A percentile compares a stretch with the other conserved stretches of the same genome.
Evolutionary conservation across 768 basidiomycete species (phyloP).

Genomic region (Pisolithus marmoratus): DNA sequence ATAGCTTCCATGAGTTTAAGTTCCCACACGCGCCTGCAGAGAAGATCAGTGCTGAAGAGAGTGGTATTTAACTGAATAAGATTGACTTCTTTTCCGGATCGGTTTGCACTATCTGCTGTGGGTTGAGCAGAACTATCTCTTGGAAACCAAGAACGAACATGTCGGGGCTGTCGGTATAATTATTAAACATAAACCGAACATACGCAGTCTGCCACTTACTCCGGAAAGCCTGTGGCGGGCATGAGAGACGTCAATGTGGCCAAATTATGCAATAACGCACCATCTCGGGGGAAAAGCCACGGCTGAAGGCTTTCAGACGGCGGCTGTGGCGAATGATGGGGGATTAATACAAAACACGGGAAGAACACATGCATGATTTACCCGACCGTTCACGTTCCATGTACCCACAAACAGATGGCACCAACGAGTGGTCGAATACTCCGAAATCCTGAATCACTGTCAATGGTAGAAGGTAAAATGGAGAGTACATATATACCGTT

Average conservation of each 20-base stretch:
- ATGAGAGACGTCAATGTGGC: slow-evolving; percentile 1
- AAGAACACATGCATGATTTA: slow-evolving; percentile 29
- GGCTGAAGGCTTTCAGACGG: slow-evolving; percentile 79
- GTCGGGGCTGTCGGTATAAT: slow-evolving; percentile 56
- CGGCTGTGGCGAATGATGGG: slow-evolving; percentile 35
- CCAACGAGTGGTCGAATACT: slow-evolving; percentile 77
- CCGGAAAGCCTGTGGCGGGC: slow-evolving; percentile 12
- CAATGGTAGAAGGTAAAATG: neutral
- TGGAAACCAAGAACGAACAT: slow-evolving; percentile 91
- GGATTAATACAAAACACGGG: slow-evolving; percentile 1
- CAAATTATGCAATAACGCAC: slow-evolving; percentile 39
- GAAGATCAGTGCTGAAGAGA: neutral
- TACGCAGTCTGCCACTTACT: slow-evolving; percentile 8
- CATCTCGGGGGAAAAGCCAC: slow-evolving; percentile 84
- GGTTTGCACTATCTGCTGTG: slow-evolving; percentile 93
- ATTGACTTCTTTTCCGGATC: slow-evolving; percentile 85
- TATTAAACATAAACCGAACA: slow-evolving; percentile 20
- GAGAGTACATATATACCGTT: slow-evolving; percentile 43
- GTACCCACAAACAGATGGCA: slow-evolving; percentile 83
- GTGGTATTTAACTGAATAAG: neutral
- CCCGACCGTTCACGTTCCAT: slow-evolving; percentile 94
- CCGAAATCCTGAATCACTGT: slow-evolving; percentile 46
- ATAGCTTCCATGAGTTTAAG: slow-evolving; percentile 72
- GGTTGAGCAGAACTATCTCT: slow-evolving; percentile 96
- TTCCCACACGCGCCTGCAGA: slow-evolving; percentile 82